Percentiles rank a stretch among this genome's conserved stretches.
Evolutionary conservation across 441 rosid species (phyloP).

Genomic region (Isatis lusitanica): DNA sequence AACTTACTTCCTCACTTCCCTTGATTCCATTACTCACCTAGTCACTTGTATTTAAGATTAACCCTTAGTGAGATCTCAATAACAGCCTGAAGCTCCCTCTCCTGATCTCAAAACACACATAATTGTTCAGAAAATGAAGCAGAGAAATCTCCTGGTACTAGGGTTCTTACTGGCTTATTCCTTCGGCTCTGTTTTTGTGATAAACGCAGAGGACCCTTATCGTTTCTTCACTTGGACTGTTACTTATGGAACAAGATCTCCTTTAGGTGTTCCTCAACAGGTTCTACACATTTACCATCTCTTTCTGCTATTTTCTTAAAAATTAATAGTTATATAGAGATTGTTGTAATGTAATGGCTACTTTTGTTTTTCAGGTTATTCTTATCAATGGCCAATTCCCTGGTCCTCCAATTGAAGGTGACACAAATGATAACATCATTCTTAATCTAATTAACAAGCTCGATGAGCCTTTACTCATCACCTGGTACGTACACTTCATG

Average conservation of each 20-base stretch:
- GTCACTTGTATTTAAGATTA: conserved; percentile 14
- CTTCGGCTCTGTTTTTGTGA: neutral
- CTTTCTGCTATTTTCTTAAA: neutral
- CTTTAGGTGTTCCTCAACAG: conserved; percentile 59
- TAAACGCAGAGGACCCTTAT: conserved; percentile 55
- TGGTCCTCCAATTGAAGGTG: conserved; percentile 62
- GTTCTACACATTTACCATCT: conserved; percentile 28
- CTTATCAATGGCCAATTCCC: conserved; percentile 77
- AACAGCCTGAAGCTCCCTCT: neutral
- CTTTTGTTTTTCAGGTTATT: conserved; percentile 47
- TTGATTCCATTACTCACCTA: conserved; percentile 23
- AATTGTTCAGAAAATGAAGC: conserved; percentile 16
- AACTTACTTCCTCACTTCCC: conserved; percentile 26
- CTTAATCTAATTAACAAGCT: conserved; percentile 60
- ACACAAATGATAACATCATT: conserved; percentile 64
- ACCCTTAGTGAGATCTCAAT: neutral
- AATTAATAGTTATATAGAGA: neutral
- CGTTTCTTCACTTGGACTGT: conserved; percentile 57
- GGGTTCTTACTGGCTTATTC: conserved; percentile 18
- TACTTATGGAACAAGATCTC: conserved; percentile 56
- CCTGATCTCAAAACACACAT: neutral
- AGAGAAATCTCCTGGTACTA: neutral
- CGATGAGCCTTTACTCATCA: conserved; percentile 69
- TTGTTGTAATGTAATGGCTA: neutral
- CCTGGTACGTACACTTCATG: conserved; percentile 46